These are phyloP conservation scores for Kwoniella mangroviensis DNA, from an alignment of 768 basidiomycete genomes.

Conservation along the genomic window DNA sequence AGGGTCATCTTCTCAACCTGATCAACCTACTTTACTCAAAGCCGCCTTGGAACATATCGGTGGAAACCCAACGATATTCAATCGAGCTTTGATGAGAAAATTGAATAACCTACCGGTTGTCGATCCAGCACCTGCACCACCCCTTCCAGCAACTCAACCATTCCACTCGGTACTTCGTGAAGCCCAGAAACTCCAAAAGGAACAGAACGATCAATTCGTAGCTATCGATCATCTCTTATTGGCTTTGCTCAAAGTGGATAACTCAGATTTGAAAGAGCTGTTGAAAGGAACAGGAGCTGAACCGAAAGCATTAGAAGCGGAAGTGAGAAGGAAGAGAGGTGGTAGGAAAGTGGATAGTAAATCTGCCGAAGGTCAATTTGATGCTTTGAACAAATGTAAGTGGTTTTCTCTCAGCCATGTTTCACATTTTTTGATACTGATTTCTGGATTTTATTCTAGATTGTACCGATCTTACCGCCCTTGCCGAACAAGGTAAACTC, in stretches of 20 bases:
- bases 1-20: constrained; percentile 46
- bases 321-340: constrained; percentile 64
- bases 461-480: constrained; percentile 58
- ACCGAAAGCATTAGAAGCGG: constrained; percentile 51
- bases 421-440: background rate
- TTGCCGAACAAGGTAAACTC: constrained; percentile 59
- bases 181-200: constrained; percentile 75
- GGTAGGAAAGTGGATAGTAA: constrained; percentile 83
- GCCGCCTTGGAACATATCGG: constrained; percentile 81
- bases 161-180: constrained; percentile 71
- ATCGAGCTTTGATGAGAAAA: constrained; percentile 72
- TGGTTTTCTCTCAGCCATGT: background rate
- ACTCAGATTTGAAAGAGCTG: constrained; percentile 63
- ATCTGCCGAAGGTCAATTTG: constrained; percentile 88
- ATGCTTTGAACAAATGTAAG: constrained; percentile 76
- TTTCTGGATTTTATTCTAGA: constrained; percentile 18
- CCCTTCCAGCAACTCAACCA: constrained; percentile 68
- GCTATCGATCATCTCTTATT: constrained; percentile 91
- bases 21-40: constrained; percentile 68
- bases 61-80: constrained; percentile 69
- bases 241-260: constrained; percentile 74
- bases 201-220: constrained; percentile 81
- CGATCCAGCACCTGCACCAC: constrained; percentile 78
- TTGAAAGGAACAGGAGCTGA: constrained; percentile 76
- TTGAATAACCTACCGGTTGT: constrained; percentile 83